Base-by-base conservation (phyloP, 139 green algal genomes). In the Tetradesmus lagerheimii region DNA sequence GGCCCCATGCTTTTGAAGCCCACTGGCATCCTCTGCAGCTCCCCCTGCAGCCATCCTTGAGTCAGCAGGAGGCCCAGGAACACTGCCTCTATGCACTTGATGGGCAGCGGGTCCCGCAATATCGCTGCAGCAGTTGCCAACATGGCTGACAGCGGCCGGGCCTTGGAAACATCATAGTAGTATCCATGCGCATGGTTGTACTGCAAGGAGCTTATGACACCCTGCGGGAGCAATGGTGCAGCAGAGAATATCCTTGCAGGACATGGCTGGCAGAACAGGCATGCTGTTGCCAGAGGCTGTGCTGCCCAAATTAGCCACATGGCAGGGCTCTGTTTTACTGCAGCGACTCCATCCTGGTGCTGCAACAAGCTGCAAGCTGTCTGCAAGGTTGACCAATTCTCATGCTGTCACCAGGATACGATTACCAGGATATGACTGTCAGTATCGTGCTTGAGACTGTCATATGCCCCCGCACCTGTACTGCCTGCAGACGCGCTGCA, bases 111-210 rank as follows among this genome's bases (percentile, higher is more conserved):
- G 11, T 95, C 91, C 4, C 82, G 43, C 43, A 94, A 88, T 11
- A 94, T 93, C 29, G 93, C 89, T 20, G 90, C 82, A 29, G 94
- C 93, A 47, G 87, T 91, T 34, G 93, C 89, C 86, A 96, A 90
- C 47, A 96, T 93, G 74, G 91, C 83, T 20, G 53, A 89, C n/a
- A 94, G 87, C 9, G 93, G 92, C 14, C 94, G 90, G 20, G 92
- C 82, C 92, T 96, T 95, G 84, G 38, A 89, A 41, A 95, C 90
- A 75, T 95, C 93, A 88, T 94, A 95, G 82, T 93, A 91, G 89
- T 95, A 94, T 37, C 85, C 86, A 23, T 78, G 45, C 11, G 77
- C 90, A 85, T 96, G 93, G 90, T 95, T 96, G 92, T 96, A 96
- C 74, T 95, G 82, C n/a, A 95, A 66, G 75, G 43, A 64, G 39